These are phyloP conservation scores for Populus davidiana DNA, from an alignment of 345 rosid genomes.

Conservation along the genomic window DNA sequence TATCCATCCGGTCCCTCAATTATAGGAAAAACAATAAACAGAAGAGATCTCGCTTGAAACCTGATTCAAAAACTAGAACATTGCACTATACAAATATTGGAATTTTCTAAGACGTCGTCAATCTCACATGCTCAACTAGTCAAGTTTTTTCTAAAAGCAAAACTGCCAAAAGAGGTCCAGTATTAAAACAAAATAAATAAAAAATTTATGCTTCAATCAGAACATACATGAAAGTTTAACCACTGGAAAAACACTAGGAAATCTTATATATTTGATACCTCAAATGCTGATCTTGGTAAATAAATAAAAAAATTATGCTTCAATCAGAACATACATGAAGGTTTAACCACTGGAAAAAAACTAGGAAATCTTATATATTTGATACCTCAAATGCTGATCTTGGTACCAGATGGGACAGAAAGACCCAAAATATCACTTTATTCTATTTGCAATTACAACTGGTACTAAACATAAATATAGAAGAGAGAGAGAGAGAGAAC, in stretches of 20 bases:
- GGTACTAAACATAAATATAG: neutral
- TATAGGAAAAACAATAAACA: too few species aligned
- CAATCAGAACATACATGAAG: neutral
- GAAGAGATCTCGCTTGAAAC: neutral
- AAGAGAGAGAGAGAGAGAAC: slow-evolving; percentile 11
- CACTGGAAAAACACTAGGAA: neutral
- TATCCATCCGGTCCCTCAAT: neutral
- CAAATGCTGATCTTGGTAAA: neutral
- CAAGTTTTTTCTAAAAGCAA: neutral
- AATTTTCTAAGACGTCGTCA: neutral
- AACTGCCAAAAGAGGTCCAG: neutral
- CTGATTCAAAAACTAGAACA: neutral
- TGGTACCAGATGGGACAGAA: neutral
- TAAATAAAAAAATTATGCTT: neutral
- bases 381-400: neutral
- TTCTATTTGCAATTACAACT: slow-evolving; percentile 6
- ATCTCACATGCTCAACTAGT: neutral
- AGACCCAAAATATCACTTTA: neutral
- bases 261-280: neutral
- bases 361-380: neutral
- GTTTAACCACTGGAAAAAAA: neutral
- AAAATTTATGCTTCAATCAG: neutral
- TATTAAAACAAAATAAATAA: neutral
- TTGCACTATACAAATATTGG: neutral
- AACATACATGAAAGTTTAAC: neutral